phyloP scores from a whole-genome alignment of 495 filamentous ascomycete species.

The Evansstolkia leycettana region DNA sequence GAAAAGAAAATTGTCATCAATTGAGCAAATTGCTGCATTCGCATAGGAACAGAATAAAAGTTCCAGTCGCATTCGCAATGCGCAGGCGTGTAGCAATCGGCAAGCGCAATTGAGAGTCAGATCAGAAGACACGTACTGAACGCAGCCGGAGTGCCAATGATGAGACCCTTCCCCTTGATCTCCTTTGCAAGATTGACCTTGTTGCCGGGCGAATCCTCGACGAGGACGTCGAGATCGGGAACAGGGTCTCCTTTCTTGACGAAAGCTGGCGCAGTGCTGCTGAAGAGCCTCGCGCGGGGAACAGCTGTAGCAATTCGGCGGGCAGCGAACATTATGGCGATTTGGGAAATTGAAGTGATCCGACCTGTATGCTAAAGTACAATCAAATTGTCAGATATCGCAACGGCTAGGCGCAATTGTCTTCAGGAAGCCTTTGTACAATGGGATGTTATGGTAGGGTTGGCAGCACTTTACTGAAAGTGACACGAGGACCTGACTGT shows the following conservation, averaged over 20 bases:
- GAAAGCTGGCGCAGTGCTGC: conserved; percentile 42
- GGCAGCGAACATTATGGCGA: conserved; percentile 28
- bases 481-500: no score
- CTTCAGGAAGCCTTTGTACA: no score
- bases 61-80: no score
- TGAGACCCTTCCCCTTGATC: conserved; percentile 58
- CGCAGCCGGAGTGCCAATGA: conserved; percentile 85
- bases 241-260: conserved; percentile 50
- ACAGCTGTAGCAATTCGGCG: conserved; percentile 25
- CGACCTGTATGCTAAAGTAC: no score
- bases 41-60: no score
- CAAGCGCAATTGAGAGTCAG: not conserved
- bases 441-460: no score
- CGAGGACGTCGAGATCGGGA: conserved; percentile 48
- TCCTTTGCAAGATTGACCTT: conserved; percentile 76
- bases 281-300: conserved; percentile 29
- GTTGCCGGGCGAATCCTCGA: conserved; percentile 56
- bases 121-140: conserved; percentile 45
- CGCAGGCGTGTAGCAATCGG: no score
- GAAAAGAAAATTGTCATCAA: no score
- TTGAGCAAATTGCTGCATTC: not conserved
- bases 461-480: no score
- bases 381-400: no score
- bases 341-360: not conserved
- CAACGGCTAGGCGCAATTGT: no score